These are phyloP conservation scores for Citeromyces nyonsensis DNA, from an alignment of 805 yeast species.

Conservation along the genomic window DNA sequence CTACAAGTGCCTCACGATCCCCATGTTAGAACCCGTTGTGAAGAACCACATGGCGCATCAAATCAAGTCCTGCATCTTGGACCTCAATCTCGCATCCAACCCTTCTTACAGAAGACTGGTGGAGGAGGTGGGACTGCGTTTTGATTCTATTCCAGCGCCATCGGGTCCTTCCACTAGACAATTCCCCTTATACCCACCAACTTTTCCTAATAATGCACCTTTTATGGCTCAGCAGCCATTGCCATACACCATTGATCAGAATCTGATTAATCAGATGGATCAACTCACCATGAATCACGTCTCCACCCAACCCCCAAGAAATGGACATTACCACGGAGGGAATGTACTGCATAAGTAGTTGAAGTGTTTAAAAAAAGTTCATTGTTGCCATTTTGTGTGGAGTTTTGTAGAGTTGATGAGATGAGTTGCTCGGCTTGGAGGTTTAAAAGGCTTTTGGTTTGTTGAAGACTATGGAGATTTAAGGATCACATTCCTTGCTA, in stretches of 20 bases:
- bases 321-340: no score
- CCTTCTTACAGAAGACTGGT: constrained; percentile 76
- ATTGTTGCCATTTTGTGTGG: no score
- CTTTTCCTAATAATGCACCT: neutral
- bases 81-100: constrained; percentile 32
- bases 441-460: no score
- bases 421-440: no score
- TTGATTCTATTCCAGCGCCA: neutral
- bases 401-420: no score
- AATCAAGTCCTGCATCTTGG: constrained; percentile 47
- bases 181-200: no score
- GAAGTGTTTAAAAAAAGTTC: no score
- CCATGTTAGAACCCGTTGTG: constrained; percentile 39
- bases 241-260: constrained; percentile 1
- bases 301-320: no score
- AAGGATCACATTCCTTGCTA: no score
- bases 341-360: no score
- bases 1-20: constrained; percentile 64
- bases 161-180: constrained; percentile 1
- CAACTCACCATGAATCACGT: neutral
- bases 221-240: constrained; percentile 2
- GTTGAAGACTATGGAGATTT: no score
- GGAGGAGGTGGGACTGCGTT: constrained; percentile 76
- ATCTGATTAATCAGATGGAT: constrained; percentile 2
- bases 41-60: constrained; percentile 44